A percentile compares a stretch with the other conserved stretches of the same genome.
Evolutionary conservation across 306 rosid genomes (phyloP).

Genomic region (Hippophae gyantsensis): DNA sequence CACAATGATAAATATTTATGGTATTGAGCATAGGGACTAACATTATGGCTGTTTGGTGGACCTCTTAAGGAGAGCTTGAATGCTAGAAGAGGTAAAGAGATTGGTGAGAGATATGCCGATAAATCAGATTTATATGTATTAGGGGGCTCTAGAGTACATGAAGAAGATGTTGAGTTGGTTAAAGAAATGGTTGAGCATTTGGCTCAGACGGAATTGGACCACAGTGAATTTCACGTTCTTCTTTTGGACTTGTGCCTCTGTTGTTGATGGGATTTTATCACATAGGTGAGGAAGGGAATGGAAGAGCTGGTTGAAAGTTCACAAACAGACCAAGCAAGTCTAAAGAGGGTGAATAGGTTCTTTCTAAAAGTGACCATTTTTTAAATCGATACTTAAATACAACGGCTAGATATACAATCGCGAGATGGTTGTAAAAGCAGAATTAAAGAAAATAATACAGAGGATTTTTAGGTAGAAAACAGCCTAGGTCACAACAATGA

Average conservation of each 20-base stretch:
- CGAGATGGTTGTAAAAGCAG: no score
- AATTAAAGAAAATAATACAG: no score
- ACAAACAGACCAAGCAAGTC: no score
- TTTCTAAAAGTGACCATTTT: no score
- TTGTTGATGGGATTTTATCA: neutral
- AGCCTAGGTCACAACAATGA: no score
- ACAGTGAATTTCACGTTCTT: conserved; percentile 33
- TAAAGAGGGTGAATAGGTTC: no score
- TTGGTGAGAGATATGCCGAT: conserved; percentile 30
- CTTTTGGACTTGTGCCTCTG: conserved; percentile 21
- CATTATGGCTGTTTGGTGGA: conserved; percentile 47
- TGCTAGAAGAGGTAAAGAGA: conserved; percentile 37
- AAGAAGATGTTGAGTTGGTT: conserved; percentile 30
- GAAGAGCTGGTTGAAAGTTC: conserved; percentile 25
- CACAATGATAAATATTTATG: conserved; percentile 20
- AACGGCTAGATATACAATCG: no score
- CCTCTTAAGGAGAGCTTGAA: conserved; percentile 35
- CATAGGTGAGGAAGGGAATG: conserved; percentile 31
- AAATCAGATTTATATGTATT: conserved; percentile 33
- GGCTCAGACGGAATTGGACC: conserved; percentile 28
- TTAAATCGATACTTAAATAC: no score
- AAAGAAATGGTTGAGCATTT: conserved; percentile 24
- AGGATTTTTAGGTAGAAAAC: no score
- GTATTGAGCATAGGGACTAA: conserved; percentile 26
- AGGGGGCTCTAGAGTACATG: conserved; percentile 41